Percentiles rank a stretch among this genome's conserved stretches.
phyloP scores from a whole-genome alignment of 2,329 filamentous ascomycete genomes.

The Coniochaeta prunicola region DNA sequence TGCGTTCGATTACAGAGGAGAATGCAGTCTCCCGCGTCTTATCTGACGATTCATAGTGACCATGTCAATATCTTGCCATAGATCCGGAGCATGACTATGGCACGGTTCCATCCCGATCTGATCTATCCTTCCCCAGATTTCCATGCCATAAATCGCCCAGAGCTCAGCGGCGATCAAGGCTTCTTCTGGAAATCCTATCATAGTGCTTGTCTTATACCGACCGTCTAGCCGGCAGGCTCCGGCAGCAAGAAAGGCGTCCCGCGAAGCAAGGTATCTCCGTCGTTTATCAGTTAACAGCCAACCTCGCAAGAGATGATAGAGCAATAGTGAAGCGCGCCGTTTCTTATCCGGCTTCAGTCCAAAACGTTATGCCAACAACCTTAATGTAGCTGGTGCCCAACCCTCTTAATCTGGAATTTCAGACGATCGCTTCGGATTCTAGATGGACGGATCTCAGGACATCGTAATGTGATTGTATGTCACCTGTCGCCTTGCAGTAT shows the following conservation, averaged over 20 bases:
- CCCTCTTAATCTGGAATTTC: background rate
- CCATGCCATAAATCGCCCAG: background rate
- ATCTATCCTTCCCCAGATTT: background rate
- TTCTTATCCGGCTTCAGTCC: background rate
- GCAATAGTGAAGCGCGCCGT: background rate
- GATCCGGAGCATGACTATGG: background rate
- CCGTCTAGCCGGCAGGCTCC: background rate
- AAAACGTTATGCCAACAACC: background rate
- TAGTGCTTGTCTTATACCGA: background rate
- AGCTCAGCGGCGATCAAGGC: background rate
- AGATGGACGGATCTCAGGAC: background rate
- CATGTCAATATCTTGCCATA: background rate
- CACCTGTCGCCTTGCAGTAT: too few species aligned
- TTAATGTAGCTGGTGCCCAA: background rate
- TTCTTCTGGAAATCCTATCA: background rate
- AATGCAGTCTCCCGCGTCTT: background rate
- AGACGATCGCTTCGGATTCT: background rate
- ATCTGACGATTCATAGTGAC: background rate
- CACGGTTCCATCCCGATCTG: background rate
- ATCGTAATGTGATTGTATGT: too few species aligned
- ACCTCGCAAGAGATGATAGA: background rate
- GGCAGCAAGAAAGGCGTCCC: background rate
- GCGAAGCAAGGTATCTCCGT: background rate
- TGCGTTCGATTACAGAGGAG: background rate
- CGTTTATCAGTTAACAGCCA: background rate